Conservation (phyloP, 2,329 filamentous ascomycete species). For the Ascocoryne sarcoides region DNA sequence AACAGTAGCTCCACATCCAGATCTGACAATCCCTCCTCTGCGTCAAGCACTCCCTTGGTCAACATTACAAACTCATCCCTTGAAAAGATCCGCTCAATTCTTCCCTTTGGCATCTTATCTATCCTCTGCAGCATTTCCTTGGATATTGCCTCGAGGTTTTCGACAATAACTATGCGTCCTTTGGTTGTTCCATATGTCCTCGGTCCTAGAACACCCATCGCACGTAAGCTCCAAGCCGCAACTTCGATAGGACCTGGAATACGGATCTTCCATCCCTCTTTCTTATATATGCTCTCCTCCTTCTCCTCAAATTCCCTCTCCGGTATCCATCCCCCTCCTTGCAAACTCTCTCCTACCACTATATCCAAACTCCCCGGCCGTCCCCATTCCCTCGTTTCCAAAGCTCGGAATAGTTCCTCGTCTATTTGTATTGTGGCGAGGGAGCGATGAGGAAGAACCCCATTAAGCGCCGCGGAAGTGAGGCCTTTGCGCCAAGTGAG, state of each 20-base stretch:
- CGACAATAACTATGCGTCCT: constrained; percentile 57
- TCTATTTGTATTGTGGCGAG: constrained; percentile 46
- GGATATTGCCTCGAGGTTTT: constrained; percentile 51
- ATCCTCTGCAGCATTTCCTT: constrained; percentile 42
- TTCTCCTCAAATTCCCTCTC: constrained; percentile 57
- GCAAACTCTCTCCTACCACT: constrained; percentile 67
- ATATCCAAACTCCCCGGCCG: constrained; percentile 71
- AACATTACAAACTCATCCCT: constrained; percentile 53
- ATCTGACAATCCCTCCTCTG: constrained; percentile 45
- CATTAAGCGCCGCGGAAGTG: constrained; percentile 56
- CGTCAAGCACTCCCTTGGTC: constrained; percentile 45
- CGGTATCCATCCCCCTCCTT: constrained; percentile 60
- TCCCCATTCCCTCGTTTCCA: constrained; percentile 73
- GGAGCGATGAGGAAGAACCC: constrained; percentile 36
- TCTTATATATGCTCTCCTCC: constrained; percentile 67
- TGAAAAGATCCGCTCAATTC: constrained; percentile 60
- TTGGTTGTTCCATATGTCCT: constrained; percentile 39
- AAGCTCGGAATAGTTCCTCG: constrained; percentile 56
- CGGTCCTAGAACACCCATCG: constrained; percentile 51
- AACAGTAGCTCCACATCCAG: constrained; percentile 63
- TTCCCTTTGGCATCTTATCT: constrained; percentile 28
- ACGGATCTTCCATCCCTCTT: constrained; percentile 49
- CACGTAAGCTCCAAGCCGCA: constrained; percentile 65
- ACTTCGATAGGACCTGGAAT: constrained; percentile 62
- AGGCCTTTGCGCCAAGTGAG: constrained; percentile 71